phyloP scores from a whole-genome alignment of 176 grass and related monocot genomes.

The Carex kokanica region DNA sequence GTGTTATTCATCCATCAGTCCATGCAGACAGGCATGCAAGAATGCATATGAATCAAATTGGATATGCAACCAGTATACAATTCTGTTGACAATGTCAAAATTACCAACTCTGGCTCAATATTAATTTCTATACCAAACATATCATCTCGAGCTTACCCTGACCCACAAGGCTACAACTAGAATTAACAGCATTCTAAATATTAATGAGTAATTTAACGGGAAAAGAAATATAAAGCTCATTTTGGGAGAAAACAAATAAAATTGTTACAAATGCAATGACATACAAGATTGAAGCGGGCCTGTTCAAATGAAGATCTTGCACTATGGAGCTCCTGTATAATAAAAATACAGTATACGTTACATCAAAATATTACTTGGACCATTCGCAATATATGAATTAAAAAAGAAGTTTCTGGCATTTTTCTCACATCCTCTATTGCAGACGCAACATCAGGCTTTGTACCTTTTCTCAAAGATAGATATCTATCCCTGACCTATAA shows the following conservation, averaged over 20 bases:
- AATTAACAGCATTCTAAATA: neutral
- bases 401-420: slow-evolving; percentile 22
- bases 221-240: neutral
- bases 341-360: slow-evolving; percentile 28
- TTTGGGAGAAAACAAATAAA: neutral
- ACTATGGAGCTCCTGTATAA: slow-evolving; percentile 74
- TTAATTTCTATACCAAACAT: slow-evolving; percentile 1
- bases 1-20: neutral
- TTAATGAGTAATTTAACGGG: neutral
- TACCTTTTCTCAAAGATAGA: slow-evolving; percentile 93
- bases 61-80: neutral
- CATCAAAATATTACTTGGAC: slow-evolving; percentile 20
- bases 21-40: neutral
- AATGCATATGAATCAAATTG: slow-evolving; percentile 1
- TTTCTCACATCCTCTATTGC: slow-evolving; percentile 84
- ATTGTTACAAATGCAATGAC: neutral
- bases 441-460: slow-evolving; percentile 66
- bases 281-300: slow-evolving; percentile 91
- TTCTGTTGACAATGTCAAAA: neutral
- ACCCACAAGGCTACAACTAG: neutral
- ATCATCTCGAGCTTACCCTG: neutral
- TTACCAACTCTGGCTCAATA: neutral
- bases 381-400: slow-evolving; percentile 9
- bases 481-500: slow-evolving; percentile 82
- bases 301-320: slow-evolving; percentile 98